Evolutionary conservation across 441 rosid species (phyloP).

Genomic region (Oxalis stricta): DNA sequence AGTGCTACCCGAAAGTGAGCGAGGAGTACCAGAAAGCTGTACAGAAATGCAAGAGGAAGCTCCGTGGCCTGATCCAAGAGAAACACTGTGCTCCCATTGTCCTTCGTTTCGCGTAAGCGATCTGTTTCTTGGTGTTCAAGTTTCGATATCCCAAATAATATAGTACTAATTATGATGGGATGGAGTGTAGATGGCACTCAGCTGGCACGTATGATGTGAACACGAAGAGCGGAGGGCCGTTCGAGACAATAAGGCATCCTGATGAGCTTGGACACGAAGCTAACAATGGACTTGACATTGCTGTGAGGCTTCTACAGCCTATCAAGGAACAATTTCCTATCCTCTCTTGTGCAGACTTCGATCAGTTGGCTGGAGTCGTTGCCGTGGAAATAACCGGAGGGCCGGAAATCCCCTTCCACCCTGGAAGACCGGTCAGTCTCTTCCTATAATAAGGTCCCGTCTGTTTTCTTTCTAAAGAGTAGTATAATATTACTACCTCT

Average conservation of each 20-base stretch:
- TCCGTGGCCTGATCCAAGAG: constrained; percentile 77
- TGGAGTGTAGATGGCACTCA: constrained; percentile 71
- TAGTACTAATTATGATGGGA: not conserved
- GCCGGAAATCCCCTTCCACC: constrained; percentile 91
- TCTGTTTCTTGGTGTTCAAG: not conserved
- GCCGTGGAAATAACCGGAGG: constrained; percentile 90
- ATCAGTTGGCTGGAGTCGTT: constrained; percentile 92
- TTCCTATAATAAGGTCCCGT: no score
- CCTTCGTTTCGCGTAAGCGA: constrained; percentile 77
- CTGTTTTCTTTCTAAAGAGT: no score
- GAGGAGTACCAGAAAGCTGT: constrained; percentile 66
- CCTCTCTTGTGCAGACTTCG: constrained; percentile 58
- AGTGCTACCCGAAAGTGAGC: constrained; percentile 70
- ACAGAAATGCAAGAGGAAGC: constrained; percentile 75
- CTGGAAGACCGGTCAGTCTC: constrained; percentile 86
- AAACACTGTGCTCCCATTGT: constrained; percentile 89
- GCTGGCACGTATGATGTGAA: constrained; percentile 81
- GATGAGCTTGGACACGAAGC: constrained; percentile 72
- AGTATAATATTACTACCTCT: no score
- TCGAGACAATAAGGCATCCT: constrained; percentile 63
- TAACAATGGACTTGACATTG: constrained; percentile 72
- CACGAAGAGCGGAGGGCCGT: constrained; percentile 81
- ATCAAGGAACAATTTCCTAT: constrained; percentile 69
- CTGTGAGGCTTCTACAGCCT: constrained; percentile 65
- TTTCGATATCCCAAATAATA: not conserved